phyloP scores from a whole-genome alignment of 2,329 filamentous ascomycete species.

The Zymoseptoria brevis region DNA sequence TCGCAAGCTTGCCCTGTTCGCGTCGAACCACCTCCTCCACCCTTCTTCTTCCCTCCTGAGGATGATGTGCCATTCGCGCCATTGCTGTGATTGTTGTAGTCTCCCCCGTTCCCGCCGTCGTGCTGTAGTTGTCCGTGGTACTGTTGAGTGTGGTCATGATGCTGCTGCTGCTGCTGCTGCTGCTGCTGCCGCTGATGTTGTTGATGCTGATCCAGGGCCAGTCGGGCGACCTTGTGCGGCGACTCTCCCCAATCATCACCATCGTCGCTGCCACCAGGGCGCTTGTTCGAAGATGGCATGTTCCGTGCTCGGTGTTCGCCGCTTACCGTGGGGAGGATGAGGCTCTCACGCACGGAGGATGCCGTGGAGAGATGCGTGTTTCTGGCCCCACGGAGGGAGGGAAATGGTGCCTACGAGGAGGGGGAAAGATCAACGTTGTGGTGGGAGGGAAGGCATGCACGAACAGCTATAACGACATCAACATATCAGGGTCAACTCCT shows the following conservation, averaged over 20 bases:
- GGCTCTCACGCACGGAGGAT: not conserved
- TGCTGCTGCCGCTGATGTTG: slow-evolving; percentile 4
- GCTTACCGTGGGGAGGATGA: not conserved
- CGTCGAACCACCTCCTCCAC: slow-evolving; percentile 46
- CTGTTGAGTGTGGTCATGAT: not conserved
- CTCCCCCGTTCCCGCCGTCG: not conserved
- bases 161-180: not conserved
- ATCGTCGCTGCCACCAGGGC: slow-evolving; percentile 18
- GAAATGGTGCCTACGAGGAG: too few relatives aligned
- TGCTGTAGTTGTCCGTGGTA: slow-evolving; percentile 1
- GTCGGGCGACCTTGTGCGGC: slow-evolving; percentile 4
- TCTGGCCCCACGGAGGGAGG: not conserved
- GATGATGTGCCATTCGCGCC: not conserved
- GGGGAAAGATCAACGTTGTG: not conserved
- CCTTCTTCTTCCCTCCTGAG: slow-evolving; percentile 30
- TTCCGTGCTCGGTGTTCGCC: slow-evolving; percentile 2
- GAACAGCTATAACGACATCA: not conserved
- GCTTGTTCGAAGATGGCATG: slow-evolving; percentile 16
- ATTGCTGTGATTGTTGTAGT: not conserved
- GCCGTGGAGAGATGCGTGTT: not conserved
- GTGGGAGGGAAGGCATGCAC: too few relatives aligned
- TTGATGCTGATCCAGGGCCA: slow-evolving; percentile 5
- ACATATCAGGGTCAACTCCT: not conserved
- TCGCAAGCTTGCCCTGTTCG: slow-evolving; percentile 81
- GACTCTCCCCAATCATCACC: not conserved